Evolutionary conservation across 192 early-diverging fungal species (phyloP), one percentile per base, ranked within the genome.

Genomic region (Coemansia sp.): DNA sequence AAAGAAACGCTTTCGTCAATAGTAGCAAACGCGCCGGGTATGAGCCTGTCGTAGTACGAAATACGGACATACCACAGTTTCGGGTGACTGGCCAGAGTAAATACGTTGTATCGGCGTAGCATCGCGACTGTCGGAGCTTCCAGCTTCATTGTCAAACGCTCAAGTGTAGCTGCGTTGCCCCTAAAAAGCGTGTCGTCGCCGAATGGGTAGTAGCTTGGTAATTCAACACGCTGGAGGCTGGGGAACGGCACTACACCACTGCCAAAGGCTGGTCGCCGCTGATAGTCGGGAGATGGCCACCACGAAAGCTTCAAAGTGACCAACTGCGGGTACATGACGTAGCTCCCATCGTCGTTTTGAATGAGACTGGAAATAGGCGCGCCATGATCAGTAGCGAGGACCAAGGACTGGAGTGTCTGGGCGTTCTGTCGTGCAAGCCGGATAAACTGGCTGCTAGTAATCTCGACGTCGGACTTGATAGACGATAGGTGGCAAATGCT

Each of bases 101-200:
- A 53, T 37, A 64, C 36, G 4, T 2, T 10, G 9, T 46, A 19
- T 5, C 35, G 20, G 20, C 17, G 20, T 10, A 64, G 37, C 37
- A 64, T 64, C 6, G 31, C 24, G 11, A 64, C 24, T 1, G 39
- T 41, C 24, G 35, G 27, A 17, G 17, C 20, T 22, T 54, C 46
- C 11, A 32, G 22, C 36, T 17, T 40, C 31, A 64, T 14, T 6
- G 36, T 39, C 24, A 64, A 31, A 7, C 22, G 12, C 37, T 64
- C 47, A 8, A 64, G 22, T 5, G 49, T 39, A 11, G 35, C n/a
- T 15, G 10, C 2, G 37, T 54, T 54, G 8, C 49, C 49, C 6
- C 49, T 37, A 10, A 64, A 64, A 39, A 64, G 8, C n/a, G 32
- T 22, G 43, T 64, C 62, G 20, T 64, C 62, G 62, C 35, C 62